Evolutionary conservation across 2,329 filamentous ascomycete genomes (phyloP).

Genomic region (Zalaria obscura): DNA sequence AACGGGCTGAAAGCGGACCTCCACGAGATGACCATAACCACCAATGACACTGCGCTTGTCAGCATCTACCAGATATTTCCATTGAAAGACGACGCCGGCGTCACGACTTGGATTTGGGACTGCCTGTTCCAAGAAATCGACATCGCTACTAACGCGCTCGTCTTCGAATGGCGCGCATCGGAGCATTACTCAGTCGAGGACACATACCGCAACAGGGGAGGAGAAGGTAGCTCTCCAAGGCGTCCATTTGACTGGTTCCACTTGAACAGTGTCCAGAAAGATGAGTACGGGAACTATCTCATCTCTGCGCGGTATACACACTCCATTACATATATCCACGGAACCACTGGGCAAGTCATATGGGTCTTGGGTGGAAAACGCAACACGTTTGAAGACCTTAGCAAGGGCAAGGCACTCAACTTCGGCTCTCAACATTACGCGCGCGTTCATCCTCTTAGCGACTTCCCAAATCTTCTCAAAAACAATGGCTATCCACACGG

Average conservation of each 20-base stretch:
- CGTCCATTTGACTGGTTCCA: conserved; percentile 31
- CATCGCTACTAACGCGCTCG: conserved; percentile 22
- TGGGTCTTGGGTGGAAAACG: conserved; percentile 30
- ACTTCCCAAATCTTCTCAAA: conserved; percentile 21
- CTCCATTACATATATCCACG: conserved; percentile 32
- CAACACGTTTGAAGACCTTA: conserved; percentile 10
- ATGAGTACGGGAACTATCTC: conserved; percentile 34
- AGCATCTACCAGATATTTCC: conserved; percentile 2
- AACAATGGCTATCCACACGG: conserved; percentile 1
- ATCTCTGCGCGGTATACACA: conserved; percentile 36
- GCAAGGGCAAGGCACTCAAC: conserved; percentile 9
- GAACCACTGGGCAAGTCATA: conserved; percentile 29
- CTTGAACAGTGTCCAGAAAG: conserved; percentile 40
- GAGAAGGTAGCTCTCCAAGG: not conserved
- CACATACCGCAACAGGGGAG: not conserved
- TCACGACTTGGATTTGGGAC: conserved; percentile 19
- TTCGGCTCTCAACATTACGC: conserved; percentile 13
- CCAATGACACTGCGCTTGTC: conserved; percentile 13
- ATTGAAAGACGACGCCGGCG: conserved; percentile 1
- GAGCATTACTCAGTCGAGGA: conserved; percentile 20
- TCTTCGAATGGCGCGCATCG: conserved; percentile 31
- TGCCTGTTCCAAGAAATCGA: conserved; percentile 29
- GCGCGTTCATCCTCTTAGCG: conserved; percentile 25
- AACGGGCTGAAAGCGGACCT: conserved; percentile 22
- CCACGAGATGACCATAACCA: conserved; percentile 30